Evolutionary conservation across 1,284 basidiomycete genomes (phyloP).

Genomic region (Bjerkandera adusta): DNA sequence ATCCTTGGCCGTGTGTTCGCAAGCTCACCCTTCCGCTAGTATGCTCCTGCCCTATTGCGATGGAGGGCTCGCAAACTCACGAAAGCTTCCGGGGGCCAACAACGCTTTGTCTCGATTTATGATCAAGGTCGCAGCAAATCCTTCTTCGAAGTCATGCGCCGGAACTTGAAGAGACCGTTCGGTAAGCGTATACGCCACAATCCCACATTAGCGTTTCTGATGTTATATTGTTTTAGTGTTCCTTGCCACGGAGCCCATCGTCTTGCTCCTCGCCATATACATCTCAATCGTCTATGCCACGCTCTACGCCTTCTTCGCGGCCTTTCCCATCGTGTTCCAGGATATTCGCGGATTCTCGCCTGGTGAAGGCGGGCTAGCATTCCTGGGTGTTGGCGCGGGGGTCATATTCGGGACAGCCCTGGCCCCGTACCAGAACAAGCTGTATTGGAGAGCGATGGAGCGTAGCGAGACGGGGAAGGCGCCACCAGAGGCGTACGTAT

Average conservation of each 20-base stretch:
- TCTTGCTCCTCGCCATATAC: constrained; percentile 64
- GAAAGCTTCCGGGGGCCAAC: constrained; percentile 40
- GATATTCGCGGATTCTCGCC: constrained; percentile 56
- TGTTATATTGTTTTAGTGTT: constrained; percentile 40
- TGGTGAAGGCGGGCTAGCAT: constrained; percentile 60
- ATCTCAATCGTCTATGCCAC: constrained; percentile 65
- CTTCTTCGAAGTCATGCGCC: constrained; percentile 36
- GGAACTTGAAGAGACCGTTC: constrained; percentile 61
- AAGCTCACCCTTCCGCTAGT: constrained; percentile 34
- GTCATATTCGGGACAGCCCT: constrained; percentile 51
- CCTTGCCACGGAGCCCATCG: constrained; percentile 67
- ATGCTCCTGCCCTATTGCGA: constrained; percentile 66
- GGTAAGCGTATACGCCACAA: constrained; percentile 31
- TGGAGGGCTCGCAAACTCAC: constrained; percentile 50
- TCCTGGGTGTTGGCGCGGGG: constrained; percentile 64
- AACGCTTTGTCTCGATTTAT: constrained; percentile 51
- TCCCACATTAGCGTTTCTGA: background rate
- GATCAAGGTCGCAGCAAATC: constrained; percentile 49
- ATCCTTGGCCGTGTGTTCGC: background rate
- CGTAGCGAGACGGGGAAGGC: constrained; percentile 49
- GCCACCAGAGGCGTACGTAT: constrained; percentile 57
- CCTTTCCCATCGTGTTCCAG: constrained; percentile 63
- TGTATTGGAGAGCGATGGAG: constrained; percentile 53
- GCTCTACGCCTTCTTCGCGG: constrained; percentile 57
- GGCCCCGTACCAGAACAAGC: constrained; percentile 53